Evolutionary conservation across 768 basidiomycete genomes (phyloP).

Genomic region (Gyrodon lividus): DNA sequence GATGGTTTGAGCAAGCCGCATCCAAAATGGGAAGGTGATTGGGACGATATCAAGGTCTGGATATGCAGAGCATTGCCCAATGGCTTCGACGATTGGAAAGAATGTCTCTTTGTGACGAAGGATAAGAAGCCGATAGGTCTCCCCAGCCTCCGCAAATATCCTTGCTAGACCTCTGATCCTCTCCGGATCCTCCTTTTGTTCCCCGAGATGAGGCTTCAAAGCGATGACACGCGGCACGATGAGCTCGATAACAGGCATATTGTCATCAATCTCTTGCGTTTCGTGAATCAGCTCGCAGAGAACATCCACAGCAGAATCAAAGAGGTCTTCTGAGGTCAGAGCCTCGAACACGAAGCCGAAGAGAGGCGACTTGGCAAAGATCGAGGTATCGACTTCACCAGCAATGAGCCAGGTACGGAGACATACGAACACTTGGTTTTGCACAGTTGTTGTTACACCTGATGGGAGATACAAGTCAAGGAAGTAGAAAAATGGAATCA

Average conservation of each 20-base stretch:
- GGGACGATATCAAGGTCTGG: conserved; percentile 93
- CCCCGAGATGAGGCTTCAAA: conserved; percentile 60
- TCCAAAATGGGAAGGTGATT: conserved; percentile 99
- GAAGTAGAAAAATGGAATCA: neutral
- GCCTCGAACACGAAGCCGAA: conserved; percentile 84
- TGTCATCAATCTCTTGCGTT: conserved; percentile 95
- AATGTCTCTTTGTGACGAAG: conserved; percentile 90
- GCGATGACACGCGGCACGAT: conserved; percentile 86
- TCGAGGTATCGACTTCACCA: conserved; percentile 70
- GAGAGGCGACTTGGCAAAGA: conserved; percentile 73
- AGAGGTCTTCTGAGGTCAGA: conserved; percentile 79
- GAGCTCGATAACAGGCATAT: conserved; percentile 82
- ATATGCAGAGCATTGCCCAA: conserved; percentile 90
- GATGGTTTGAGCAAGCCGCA: conserved; percentile 88
- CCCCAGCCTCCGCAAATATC: conserved; percentile 96
- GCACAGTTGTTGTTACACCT: conserved; percentile 83
- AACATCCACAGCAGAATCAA: conserved; percentile 89
- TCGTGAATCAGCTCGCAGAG: conserved; percentile 96
- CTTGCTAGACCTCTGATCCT: conserved; percentile 87
- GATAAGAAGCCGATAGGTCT: conserved; percentile 88
- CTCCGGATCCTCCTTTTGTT: conserved; percentile 75
- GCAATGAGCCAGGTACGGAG: conserved; percentile 85
- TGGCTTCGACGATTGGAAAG: conserved; percentile 93
- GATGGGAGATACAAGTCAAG: conserved; percentile 1
- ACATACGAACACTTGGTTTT: conserved; percentile 80